These are phyloP conservation scores for Pythium vanterpoolii DNA, from an alignment of 352 stramenopile genomes.

Conservation along the genomic window DNA sequence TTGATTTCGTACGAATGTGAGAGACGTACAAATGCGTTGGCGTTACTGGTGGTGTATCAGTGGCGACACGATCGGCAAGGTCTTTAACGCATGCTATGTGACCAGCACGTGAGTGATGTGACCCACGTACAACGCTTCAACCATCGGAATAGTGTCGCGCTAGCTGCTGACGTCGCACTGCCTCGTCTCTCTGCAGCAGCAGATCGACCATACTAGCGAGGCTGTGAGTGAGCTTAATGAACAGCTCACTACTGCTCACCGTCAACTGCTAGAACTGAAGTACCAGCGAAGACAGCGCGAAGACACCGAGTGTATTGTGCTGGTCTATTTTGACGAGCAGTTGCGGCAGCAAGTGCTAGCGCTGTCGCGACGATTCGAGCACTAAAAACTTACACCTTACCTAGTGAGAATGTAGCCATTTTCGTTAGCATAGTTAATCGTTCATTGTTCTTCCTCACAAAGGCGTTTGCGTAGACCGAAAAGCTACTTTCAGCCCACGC, in stretches of 20 bases:
- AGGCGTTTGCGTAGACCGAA: no score
- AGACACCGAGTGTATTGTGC: slow-evolving; percentile 3
- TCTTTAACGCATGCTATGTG: background rate
- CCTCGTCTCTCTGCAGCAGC: background rate
- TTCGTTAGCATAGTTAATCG: no score
- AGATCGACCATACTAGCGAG: background rate
- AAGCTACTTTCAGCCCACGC: no score
- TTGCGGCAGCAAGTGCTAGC: background rate
- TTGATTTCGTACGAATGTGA: slow-evolving; percentile 29
- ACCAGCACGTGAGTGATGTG: background rate
- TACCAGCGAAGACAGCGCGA: background rate
- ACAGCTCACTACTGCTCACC: background rate
- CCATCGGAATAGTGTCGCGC: background rate
- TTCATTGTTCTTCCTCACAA: no score
- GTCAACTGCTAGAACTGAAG: background rate
- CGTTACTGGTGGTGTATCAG: slow-evolving; percentile 27
- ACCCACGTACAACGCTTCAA: background rate
- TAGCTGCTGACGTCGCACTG: background rate
- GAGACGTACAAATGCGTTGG: slow-evolving; percentile 31
- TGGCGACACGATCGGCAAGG: background rate
- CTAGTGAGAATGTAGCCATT: background rate
- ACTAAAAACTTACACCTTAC: no score
- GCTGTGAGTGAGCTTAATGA: no score
- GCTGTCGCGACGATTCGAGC: background rate
- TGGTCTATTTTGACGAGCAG: slow-evolving; percentile 14